Evolutionary conservation across 2,329 filamentous ascomycete genomes (phyloP).

Genomic region (Alternaria solani): DNA sequence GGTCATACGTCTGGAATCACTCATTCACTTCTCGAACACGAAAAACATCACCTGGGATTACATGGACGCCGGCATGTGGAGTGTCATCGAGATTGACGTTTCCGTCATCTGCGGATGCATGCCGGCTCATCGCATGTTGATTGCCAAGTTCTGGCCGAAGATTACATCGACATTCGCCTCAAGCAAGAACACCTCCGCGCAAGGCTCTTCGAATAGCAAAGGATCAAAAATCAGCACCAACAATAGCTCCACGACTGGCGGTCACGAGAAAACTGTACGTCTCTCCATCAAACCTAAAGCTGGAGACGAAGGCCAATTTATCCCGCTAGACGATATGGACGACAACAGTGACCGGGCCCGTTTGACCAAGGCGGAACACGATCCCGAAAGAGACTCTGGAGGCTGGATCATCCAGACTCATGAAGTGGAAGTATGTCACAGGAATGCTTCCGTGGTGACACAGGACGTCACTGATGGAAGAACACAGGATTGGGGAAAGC

Average conservation of each 20-base stretch:
- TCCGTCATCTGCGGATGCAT: slow-evolving; percentile 54
- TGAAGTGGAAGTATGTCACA: slow-evolving; percentile 6
- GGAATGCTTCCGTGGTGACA: slow-evolving; percentile 3
- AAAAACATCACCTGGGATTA: slow-evolving; percentile 53
- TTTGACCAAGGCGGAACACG: neutral
- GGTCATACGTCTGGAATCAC: slow-evolving; percentile 50
- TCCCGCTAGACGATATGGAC: slow-evolving; percentile 33
- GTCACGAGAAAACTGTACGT: slow-evolving; percentile 7
- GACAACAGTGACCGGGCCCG: slow-evolving; percentile 12
- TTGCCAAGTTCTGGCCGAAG: slow-evolving; percentile 26
- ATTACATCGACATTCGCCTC: slow-evolving; percentile 22
- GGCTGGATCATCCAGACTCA: slow-evolving; percentile 16
- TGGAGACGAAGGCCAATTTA: slow-evolving; percentile 28
- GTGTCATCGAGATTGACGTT: slow-evolving; percentile 47
- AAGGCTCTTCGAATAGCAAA: slow-evolving; percentile 9
- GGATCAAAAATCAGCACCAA: neutral
- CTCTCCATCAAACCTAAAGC: slow-evolving; percentile 29
- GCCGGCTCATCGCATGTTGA: slow-evolving; percentile 38
- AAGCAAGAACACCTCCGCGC: slow-evolving; percentile 5
- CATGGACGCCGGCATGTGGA: slow-evolving; percentile 52
- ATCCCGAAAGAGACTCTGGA: slow-evolving; percentile 9
- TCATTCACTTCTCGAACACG: slow-evolving; percentile 54
- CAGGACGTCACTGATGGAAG: neutral
- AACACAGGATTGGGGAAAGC: slow-evolving; percentile 19
- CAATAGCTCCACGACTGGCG: neutral